These are phyloP conservation scores for Quercus rubra DNA, from an alignment of 306 rosid genomes.

Conservation along the genomic window DNA sequence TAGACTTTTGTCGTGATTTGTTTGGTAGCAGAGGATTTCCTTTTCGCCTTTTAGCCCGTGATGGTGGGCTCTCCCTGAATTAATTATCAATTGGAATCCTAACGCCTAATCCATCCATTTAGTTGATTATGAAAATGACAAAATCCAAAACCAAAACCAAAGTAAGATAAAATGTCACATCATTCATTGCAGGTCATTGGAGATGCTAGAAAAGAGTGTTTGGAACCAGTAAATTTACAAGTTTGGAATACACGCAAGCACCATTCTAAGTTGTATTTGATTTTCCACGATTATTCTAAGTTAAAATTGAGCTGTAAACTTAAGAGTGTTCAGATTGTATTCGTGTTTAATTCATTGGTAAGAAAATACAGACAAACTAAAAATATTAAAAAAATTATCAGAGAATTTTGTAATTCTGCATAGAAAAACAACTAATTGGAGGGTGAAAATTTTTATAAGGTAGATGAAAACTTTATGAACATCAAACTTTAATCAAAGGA, in stretches of 20 bases:
- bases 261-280: too few relatives aligned
- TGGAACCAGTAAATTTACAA: background rate
- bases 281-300: too few relatives aligned
- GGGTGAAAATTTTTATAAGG: background rate
- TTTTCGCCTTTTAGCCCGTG: conserved; percentile 38
- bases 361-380: background rate
- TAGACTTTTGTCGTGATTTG: conserved; percentile 31
- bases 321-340: too few relatives aligned
- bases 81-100: conserved; percentile 26
- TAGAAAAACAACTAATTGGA: background rate
- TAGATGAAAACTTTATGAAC: too few relatives aligned
- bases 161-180: background rate
- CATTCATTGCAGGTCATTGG: background rate
- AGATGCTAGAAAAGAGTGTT: background rate
- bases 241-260: background rate
- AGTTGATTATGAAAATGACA: background rate
- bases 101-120: conserved; percentile 3
- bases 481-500: too few relatives aligned
- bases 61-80: conserved; percentile 39
- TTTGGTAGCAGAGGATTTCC: conserved; percentile 31
- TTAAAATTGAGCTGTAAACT: too few relatives aligned
- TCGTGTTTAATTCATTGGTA: background rate
- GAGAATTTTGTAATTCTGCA: background rate
- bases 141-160: background rate
- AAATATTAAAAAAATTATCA: background rate